Conservation (phyloP, 164 flowering plant genomes). For the Kalanchoe fedtschenkoi region DNA sequence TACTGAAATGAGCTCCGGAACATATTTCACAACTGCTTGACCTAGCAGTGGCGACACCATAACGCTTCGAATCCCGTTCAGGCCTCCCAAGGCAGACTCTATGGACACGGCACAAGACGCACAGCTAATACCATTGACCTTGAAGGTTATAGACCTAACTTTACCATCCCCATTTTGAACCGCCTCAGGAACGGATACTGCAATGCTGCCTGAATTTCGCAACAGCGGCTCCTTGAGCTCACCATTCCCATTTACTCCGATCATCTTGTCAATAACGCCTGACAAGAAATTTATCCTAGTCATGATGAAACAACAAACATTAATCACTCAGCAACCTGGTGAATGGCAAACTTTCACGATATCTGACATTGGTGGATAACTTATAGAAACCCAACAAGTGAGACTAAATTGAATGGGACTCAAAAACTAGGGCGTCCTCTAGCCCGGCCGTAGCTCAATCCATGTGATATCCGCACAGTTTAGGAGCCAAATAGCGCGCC, state of each 20-base stretch:
- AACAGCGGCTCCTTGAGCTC: constrained; percentile 58
- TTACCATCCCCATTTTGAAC: constrained; percentile 16
- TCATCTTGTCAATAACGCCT: constrained; percentile 3
- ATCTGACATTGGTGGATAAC: background rate
- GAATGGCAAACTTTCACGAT: background rate
- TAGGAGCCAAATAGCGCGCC: background rate
- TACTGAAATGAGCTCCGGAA: constrained; percentile 47
- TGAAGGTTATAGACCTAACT: constrained; percentile 34
- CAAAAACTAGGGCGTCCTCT: too few relatives aligned
- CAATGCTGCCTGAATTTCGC: constrained; percentile 23
- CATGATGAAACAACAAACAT: constrained; percentile 2
- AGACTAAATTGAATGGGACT: too few relatives aligned
- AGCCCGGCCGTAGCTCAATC: too few relatives aligned
- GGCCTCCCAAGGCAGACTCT: constrained; percentile 44
- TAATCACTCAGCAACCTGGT: too few relatives aligned
- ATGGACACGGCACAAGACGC: constrained; percentile 65
- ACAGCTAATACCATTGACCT: constrained; percentile 46
- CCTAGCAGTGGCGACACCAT: constrained; percentile 71
- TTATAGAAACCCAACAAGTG: background rate
- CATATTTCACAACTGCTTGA: constrained; percentile 50
- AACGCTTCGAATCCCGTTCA: constrained; percentile 49
- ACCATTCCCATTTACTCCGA: constrained; percentile 37
- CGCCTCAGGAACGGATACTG: constrained; percentile 16
- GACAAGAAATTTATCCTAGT: background rate
- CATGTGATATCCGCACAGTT: background rate